Evolutionary conservation across 208 protist genomes (phyloP), one percentile per base, ranked within the genome.

Genomic region (Herpetomonas muscarum): DNA sequence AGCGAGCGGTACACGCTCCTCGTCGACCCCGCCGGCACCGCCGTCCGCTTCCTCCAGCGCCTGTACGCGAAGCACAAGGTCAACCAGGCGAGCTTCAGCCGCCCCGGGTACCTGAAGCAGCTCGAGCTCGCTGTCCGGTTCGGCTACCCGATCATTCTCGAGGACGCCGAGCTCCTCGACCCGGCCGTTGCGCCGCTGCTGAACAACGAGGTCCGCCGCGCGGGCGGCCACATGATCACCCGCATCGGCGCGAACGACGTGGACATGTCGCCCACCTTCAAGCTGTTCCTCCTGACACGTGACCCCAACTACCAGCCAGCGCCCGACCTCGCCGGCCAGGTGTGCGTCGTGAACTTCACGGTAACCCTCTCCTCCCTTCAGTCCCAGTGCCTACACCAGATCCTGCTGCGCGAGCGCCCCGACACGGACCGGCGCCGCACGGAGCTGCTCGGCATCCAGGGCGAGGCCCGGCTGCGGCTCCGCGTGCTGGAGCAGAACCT

Each of bases 121-220:
- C 78, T 99, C 4, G 98, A 99, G 67, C 96, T 83, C 61, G 92
- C 98, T 0, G 72, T 99, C 10, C 92, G 99, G 17, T 99, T 99
- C 55, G 98, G 98, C 60, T 98, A 92, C 51, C 88, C 98, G n/a
- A 77, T 99, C 31, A 69, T 99, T 3, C 92, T 99, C n/a, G 83
- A 99, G 55, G 98, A 99, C 76, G 98, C 98, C 21, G 99, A 99
- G 77, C 79, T 90, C 36, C 89, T 99, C 55, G 98, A 99, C 79
- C 98, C 97, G 25, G 84, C 99, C 2, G 70, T 99, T 13, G 96
- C 96, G 54, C 98, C 99, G 32, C 86, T 99, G 28, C 75, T 99
- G 22, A 99, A 99, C 67, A 79, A 92, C 13, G 97, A 99, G 71
- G 81, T 99, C 19, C 82, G 78, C 46, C 96, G 92, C 56, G 91